A percentile compares a stretch with the other conserved stretches of the same genome.
Conservation (phyloP, 1,284 basidiomycete species). For the Irpex lacteus region DNA sequence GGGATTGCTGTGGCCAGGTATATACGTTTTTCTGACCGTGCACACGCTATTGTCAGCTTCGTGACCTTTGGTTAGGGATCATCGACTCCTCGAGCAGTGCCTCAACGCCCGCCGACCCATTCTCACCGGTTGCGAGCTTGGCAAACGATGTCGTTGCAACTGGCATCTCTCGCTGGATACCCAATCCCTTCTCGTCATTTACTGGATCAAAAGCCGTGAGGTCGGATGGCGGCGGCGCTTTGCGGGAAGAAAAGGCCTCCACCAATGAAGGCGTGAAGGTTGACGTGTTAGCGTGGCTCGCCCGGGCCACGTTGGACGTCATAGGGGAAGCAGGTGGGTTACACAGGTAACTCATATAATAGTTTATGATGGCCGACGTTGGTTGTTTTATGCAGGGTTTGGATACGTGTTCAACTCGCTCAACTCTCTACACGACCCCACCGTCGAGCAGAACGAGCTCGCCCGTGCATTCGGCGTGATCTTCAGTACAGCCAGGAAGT, state of each 20-base stretch:
- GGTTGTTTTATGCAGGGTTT: slow-evolving; percentile 40
- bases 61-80: slow-evolving; percentile 43
- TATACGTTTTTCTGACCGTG: slow-evolving; percentile 1
- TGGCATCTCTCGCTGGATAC: slow-evolving; percentile 9
- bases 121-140: slow-evolving; percentile 4
- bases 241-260: not conserved
- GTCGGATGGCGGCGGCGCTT: not conserved
- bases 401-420: slow-evolving; percentile 61
- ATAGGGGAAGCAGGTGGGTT: slow-evolving; percentile 63
- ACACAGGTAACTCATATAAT: not conserved
- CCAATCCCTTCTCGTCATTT: slow-evolving; percentile 27
- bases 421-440: not conserved
- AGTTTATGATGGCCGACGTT: not conserved
- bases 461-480: slow-evolving; percentile 53
- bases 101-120: slow-evolving; percentile 8
- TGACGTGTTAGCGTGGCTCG: slow-evolving; percentile 61
- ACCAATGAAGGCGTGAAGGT: slow-evolving; percentile 26
- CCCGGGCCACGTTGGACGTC: slow-evolving; percentile 65
- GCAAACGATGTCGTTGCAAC: not conserved
- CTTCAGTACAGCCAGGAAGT: slow-evolving; percentile 49
- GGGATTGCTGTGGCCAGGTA: not conserved
- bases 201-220: slow-evolving; percentile 22
- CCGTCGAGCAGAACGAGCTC: slow-evolving; percentile 47
- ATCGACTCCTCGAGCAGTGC: slow-evolving; percentile 8
- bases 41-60: slow-evolving; percentile 32